A percentile compares a stretch with the other conserved stretches of the same genome.
These are phyloP conservation scores for Cyclostephanos invisitatus DNA, from an alignment of 108 stramenopile genomes.

Conservation along the genomic window DNA sequence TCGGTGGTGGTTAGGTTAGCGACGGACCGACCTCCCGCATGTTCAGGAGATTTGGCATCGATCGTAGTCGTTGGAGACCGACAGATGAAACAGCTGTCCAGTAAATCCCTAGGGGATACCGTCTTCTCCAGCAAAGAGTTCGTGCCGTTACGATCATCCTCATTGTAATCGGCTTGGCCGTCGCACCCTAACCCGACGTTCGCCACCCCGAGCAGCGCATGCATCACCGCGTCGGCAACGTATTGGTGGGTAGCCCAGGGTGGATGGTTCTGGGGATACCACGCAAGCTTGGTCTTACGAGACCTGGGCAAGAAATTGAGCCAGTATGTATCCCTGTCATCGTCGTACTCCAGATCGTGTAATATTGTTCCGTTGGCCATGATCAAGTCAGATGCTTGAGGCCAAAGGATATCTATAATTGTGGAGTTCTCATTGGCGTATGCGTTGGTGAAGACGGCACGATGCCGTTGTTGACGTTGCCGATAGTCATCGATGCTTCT, in stretches of 20 bases:
- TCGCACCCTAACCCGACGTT: conserved; percentile 16
- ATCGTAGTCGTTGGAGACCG: conserved; percentile 5
- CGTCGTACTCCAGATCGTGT: not conserved
- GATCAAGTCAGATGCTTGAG: conserved; percentile 7
- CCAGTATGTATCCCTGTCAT: not conserved
- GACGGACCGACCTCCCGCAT: conserved; percentile 2
- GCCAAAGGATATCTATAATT: conserved; percentile 17
- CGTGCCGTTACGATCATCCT: not conserved
- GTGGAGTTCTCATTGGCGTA: not conserved
- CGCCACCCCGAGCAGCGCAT: conserved; percentile 7
- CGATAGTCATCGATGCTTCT: not conserved
- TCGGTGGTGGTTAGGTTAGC: not conserved
- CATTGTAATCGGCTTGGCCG: not conserved
- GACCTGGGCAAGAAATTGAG: conserved; percentile 8
- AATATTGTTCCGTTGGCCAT: conserved; percentile 12
- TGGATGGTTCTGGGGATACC: conserved; percentile 24
- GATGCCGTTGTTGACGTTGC: not conserved
- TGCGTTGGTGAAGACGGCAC: not conserved
- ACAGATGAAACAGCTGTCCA: conserved; percentile 26
- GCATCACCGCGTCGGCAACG: conserved; percentile 27
- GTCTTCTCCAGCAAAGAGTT: not conserved
- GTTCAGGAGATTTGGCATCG: conserved; percentile 18
- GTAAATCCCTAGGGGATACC: conserved; percentile 4
- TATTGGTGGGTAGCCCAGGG: conserved; percentile 35
- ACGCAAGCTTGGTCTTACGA: conserved; percentile 14